Base-by-base conservation (phyloP, 2,329 filamentous ascomycete genomes). In the Fusarium sambucinum region DNA sequence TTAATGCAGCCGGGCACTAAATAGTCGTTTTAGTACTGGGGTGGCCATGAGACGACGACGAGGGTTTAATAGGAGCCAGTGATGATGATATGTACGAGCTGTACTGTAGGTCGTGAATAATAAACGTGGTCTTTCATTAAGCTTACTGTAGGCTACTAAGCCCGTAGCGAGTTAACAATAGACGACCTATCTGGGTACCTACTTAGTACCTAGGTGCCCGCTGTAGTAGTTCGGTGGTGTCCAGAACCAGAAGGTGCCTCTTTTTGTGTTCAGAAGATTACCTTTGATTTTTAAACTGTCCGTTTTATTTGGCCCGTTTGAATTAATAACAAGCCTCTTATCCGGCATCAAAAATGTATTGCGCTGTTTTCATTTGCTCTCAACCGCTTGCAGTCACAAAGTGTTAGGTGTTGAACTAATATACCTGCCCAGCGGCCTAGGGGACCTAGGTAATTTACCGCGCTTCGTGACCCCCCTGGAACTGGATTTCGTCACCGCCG, bases 401-500 rank as follows among this genome's bases (percentile, higher is more conserved):
- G 30, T 19, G 54, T 54, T 59, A 38, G 33, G 17, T 44, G 54
- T 42, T 65, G 25, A 29, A 57, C 47, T 65, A n/a, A n/a, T n/a
- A 21, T 30, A 57, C 41, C 40, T 45, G 37, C 23, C 29, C 25
- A 37, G 33, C 11, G 41, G n/a, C 41, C 23, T 61, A 37, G 42
- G 45, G 59, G 41, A 27, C 27, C 27, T 27, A n/a, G n/a, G n/a
- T n/a, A 62, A 63, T 54, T 61, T 63, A 58, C 66, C 57, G 46
- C 66, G 51, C 55, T 62, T 62, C 56, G 13, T 51, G 48, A 37
- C 17, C 40, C 60, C 60, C 52, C 66, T 63, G 67, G 57, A 63
- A 23, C 42, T 52, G n/a, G n/a, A 73, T 74, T 74, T 72, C 72
- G 72, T 74, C 72, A 74, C 72, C 72, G 66, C 71, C 52, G 71